Base-by-base conservation (phyloP, 371 early-diverging fungal genomes). In the Mycotypha africana region DNA sequence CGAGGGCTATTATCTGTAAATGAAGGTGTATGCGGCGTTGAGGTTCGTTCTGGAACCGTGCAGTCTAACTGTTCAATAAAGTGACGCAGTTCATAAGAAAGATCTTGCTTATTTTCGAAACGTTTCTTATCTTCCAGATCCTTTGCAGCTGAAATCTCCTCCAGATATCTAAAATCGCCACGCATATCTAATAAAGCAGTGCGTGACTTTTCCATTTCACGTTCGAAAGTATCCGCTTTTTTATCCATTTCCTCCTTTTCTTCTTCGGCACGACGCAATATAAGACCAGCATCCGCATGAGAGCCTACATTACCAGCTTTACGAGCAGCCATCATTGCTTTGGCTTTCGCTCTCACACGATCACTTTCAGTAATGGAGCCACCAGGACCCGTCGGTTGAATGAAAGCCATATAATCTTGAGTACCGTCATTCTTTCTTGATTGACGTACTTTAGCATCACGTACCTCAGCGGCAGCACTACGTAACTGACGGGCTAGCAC, bases 341-440 rank as follows among this genome's bases (percentile, higher is more conserved):
- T 76, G 26, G 80, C 84, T 39, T 80, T 80, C n/a, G 84, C 80
- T 38, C 78, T 76, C 42, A 78, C 79, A 41, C 70, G 68, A 39
- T 83, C 84, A 21, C 74, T 67, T 33, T 79, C 80, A 0, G 81
- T 79, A 17, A 79, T 53, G 20, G 65, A 51, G 12, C 81, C 81
- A 16, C 76, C 78, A 8, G 83, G 81, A 2, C 83, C 83, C 1
- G 81, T 79, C n/a, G 74, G 67, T 40, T 62, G 54, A 38, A 74
- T 48, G 43, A 53, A 74, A 0, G 58, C 49, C 62, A 61, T 69
- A 36, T 43, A 74, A n/a, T 74, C 70, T 23, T 65, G 62, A 7
- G 58, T 50, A 5, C 67, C 67, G 25, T 74, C 74, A 17, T 60
- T 51, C 42, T 65, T 65, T 21, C 67, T 54, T 0, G 56, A 54